Conservation (phyloP, 2,329 filamentous ascomycete genomes). For the Trematosphaeria pertusa region DNA sequence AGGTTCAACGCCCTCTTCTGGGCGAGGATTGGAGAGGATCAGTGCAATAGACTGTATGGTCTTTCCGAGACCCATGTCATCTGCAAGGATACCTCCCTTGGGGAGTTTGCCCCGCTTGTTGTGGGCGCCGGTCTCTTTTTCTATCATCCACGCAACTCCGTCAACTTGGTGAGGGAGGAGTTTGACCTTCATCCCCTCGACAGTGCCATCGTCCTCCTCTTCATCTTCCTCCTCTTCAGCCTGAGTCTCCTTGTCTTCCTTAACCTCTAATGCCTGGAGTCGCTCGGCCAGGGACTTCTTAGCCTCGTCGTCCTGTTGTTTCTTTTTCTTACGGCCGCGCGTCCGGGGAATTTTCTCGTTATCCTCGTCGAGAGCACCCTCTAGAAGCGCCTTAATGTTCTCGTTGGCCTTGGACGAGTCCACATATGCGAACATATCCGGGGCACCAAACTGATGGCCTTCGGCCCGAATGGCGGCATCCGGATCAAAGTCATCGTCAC, state of each 20-base stretch:
- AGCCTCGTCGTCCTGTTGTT: slow-evolving; percentile 41
- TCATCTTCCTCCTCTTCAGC: slow-evolving; percentile 55
- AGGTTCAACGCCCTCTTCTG: slow-evolving; percentile 57
- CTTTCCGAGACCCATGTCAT: slow-evolving; percentile 97
- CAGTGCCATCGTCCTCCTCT: slow-evolving; percentile 64
- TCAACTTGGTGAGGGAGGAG: slow-evolving; percentile 93
- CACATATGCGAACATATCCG: slow-evolving; percentile 67
- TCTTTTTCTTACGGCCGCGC: slow-evolving; percentile 54
- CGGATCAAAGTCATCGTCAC: slow-evolving; percentile 57
- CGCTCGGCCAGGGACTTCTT: slow-evolving; percentile 52
- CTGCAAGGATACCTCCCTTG: slow-evolving; percentile 92
- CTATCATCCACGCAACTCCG: slow-evolving; percentile 93
- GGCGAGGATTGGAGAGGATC: slow-evolving; percentile 80
- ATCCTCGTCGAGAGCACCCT: slow-evolving; percentile 80
- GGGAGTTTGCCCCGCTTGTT: slow-evolving; percentile 81
- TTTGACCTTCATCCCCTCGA: slow-evolving; percentile 86
- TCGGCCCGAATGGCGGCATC: slow-evolving; percentile 56
- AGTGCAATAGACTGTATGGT: slow-evolving; percentile 92
- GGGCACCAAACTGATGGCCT: slow-evolving; percentile 58
- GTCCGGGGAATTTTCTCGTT: slow-evolving; percentile 62
- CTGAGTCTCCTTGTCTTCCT: slow-evolving; percentile 57
- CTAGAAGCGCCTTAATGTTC: slow-evolving; percentile 81
- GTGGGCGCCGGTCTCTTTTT: slow-evolving; percentile 84
- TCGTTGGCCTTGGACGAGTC: slow-evolving; percentile 75
- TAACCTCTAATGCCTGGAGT: slow-evolving; percentile 52